Conservation (phyloP, 2,329 filamentous ascomycete genomes). For the Grosmannia penicillata region DNA sequence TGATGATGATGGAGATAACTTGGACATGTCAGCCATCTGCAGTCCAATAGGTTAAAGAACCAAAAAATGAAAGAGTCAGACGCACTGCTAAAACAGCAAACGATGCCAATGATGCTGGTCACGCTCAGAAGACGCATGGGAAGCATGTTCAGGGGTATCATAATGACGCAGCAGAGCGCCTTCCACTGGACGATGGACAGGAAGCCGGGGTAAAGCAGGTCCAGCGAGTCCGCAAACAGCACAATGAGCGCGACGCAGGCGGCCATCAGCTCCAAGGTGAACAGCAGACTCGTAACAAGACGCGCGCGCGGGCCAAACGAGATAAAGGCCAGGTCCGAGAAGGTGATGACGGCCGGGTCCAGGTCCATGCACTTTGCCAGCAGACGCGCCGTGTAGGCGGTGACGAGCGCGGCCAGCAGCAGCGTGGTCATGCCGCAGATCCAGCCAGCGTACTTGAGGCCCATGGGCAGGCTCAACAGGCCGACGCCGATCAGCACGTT, state of each 20-base stretch:
- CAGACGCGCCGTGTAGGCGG: conserved; percentile 72
- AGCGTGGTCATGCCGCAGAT: conserved; percentile 66
- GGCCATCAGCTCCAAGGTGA: conserved; percentile 74
- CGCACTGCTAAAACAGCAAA: conserved; percentile 77
- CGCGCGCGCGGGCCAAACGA: conserved; percentile 76
- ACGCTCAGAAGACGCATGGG: conserved; percentile 75
- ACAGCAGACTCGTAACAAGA: conserved; percentile 69
- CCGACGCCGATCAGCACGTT: conserved; percentile 88
- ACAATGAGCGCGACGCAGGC: conserved; percentile 83
- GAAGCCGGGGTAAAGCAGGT: conserved; percentile 59
- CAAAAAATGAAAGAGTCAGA: conserved; percentile 14
- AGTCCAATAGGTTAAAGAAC: background rate
- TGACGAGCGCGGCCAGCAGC: conserved; percentile 57
- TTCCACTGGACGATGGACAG: conserved; percentile 64
- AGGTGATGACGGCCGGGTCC: conserved; percentile 76
- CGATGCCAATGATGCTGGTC: conserved; percentile 83
- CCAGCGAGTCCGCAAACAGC: conserved; percentile 82
- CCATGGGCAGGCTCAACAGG: conserved; percentile 75
- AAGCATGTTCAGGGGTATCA: conserved; percentile 72
- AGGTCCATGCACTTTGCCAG: conserved; percentile 80
- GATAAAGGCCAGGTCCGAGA: conserved; percentile 83
- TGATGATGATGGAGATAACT: conserved; percentile 74
- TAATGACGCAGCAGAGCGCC: conserved; percentile 59
- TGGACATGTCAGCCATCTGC: background rate
- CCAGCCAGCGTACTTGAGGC: conserved; percentile 80